Conservation (phyloP, 164 flowering plant genomes). For the Warburgia ugandensis region DNA sequence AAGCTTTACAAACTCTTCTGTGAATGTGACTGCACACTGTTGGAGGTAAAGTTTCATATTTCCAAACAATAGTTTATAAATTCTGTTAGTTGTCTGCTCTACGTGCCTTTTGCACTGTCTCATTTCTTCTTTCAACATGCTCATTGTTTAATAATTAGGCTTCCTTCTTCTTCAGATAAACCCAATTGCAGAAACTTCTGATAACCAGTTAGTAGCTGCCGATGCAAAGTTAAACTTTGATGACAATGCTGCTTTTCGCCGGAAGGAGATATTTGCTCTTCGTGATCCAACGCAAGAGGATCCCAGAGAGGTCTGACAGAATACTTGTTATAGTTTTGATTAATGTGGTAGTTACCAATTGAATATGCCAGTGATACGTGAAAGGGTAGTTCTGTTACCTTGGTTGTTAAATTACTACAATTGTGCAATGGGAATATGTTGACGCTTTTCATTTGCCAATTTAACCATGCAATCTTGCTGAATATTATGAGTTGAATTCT, state of each 20-base stretch:
- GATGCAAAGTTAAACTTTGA: slow-evolving; percentile 98
- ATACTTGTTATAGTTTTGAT: neutral
- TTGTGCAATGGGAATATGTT: too few species aligned
- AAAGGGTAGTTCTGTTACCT: too few species aligned
- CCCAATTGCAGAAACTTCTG: slow-evolving; percentile 93
- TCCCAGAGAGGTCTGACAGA: slow-evolving; percentile 81
- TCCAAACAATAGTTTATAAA: too few species aligned
- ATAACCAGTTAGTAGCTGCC: slow-evolving; percentile 87
- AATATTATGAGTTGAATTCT: too few species aligned
- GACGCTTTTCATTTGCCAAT: too few species aligned
- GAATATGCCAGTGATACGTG: too few species aligned
- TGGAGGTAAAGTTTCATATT: slow-evolving; percentile 75
- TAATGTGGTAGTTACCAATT: neutral
- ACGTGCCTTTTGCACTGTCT: too few species aligned
- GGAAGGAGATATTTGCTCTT: slow-evolving; percentile 77
- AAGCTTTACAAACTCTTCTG: slow-evolving; percentile 81
- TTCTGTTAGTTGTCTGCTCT: too few species aligned
- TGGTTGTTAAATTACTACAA: too few species aligned
- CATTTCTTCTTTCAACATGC: too few species aligned
- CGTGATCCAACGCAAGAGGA: slow-evolving; percentile 97
- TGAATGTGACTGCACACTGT: slow-evolving; percentile 78
- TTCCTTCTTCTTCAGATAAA: slow-evolving; percentile 50
- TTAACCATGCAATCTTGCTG: too few species aligned
- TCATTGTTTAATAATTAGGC: neutral
- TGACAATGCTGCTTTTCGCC: slow-evolving; percentile 96